Conservation (phyloP, 495 filamentous ascomycete genomes). For the Neurospora sp. region DNA sequence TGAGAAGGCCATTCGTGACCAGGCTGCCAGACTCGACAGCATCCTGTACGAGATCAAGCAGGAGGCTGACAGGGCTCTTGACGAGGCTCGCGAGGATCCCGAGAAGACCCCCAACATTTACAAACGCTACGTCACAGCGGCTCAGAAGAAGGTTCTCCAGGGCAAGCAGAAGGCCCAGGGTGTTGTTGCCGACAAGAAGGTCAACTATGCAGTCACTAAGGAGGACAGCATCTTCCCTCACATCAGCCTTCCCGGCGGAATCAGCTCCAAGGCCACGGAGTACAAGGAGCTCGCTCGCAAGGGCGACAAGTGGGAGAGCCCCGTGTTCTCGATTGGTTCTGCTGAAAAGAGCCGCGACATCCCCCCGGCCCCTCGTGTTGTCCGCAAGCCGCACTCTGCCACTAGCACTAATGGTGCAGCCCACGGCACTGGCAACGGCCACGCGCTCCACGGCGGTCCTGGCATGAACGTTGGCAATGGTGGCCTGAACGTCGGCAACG, state of each 20-base stretch:
- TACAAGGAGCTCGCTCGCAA: conserved; percentile 80
- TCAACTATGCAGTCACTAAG: conserved; percentile 79
- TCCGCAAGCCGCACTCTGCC: conserved; percentile 48
- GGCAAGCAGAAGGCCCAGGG: conserved; percentile 62
- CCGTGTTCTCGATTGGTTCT: conserved; percentile 83
- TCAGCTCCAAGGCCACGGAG: conserved; percentile 89
- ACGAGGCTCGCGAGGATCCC: conserved; percentile 58
- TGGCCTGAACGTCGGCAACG: neutral
- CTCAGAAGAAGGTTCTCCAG: conserved; percentile 61
- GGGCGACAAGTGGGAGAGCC: conserved; percentile 90
- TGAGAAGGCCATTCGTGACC: conserved; percentile 77
- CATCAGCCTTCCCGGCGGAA: conserved; percentile 80
- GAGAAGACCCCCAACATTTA: conserved; percentile 79
- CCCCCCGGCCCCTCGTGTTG: conserved; percentile 50
- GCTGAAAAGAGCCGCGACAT: conserved; percentile 63
- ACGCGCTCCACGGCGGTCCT: neutral
- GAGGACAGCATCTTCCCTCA: conserved; percentile 85
- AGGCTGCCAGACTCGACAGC: conserved; percentile 59
- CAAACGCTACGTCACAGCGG: conserved; percentile 65
- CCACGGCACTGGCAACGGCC: conserved; percentile 10
- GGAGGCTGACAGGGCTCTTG: conserved; percentile 65
- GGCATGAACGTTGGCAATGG: neutral
- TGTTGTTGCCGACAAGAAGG: conserved; percentile 59
- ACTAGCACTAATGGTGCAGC: conserved; percentile 1
- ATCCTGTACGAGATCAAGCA: conserved; percentile 65